A percentile compares a stretch with the other conserved stretches of the same genome.
These are phyloP conservation scores for Musa troglodytarum DNA, from an alignment of 176 grass and related monocot genomes.

Conservation along the genomic window DNA sequence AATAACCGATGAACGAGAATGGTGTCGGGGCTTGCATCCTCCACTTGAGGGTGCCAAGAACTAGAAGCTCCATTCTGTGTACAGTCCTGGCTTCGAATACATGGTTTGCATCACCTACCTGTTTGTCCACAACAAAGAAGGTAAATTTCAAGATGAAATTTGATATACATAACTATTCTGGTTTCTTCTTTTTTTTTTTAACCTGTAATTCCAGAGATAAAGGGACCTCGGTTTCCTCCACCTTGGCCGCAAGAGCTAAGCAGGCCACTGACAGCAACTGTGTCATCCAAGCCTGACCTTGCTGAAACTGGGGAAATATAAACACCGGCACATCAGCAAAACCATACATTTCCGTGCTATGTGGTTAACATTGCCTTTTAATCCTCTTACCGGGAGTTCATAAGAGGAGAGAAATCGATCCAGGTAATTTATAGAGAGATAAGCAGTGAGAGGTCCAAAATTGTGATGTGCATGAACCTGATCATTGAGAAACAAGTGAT, in stretches of 20 bases:
- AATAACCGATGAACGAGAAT: constrained; percentile 49
- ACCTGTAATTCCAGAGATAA: constrained; percentile 63
- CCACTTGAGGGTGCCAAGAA: constrained; percentile 48
- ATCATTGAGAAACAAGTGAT: constrained; percentile 15
- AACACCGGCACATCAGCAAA: neutral
- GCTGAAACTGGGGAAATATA: constrained; percentile 28
- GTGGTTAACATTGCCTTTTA: neutral
- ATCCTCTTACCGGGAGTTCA: constrained; percentile 49
- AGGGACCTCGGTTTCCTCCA: constrained; percentile 64
- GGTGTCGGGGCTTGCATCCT: constrained; percentile 71
- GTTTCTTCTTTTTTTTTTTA: neutral
- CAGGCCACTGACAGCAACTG: constrained; percentile 65
- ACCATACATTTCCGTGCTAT: neutral
- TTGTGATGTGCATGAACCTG: constrained; percentile 81
- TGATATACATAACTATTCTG: no score
- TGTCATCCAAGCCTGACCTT: constrained; percentile 45
- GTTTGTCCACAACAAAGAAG: neutral
- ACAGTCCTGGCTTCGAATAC: constrained; percentile 42
- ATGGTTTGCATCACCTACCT: constrained; percentile 33
- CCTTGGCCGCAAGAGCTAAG: constrained; percentile 66
- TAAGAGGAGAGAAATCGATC: constrained; percentile 67
- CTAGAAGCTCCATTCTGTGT: constrained; percentile 57
- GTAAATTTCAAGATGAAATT: neutral
- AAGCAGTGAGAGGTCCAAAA: constrained; percentile 66
- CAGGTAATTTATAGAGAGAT: constrained; percentile 70